phyloP scores from a whole-genome alignment of 345 rosid species.

The Durio zibethinus region DNA sequence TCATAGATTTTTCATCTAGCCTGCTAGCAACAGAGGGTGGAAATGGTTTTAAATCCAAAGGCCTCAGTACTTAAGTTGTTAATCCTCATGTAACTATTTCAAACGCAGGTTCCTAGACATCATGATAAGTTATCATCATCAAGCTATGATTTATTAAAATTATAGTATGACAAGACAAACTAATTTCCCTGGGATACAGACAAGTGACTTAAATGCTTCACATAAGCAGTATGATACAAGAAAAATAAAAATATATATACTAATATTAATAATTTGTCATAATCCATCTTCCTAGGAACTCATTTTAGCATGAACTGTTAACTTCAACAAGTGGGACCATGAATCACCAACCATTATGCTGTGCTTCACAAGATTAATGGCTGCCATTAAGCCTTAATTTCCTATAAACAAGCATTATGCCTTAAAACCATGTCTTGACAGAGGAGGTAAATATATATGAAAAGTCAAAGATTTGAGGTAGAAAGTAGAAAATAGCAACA shows the following conservation, averaged over 20 bases:
- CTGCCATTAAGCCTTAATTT: not conserved
- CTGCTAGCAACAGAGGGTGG: not conserved
- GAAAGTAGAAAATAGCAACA: slow-evolving; percentile 2
- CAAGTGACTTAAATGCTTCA: not conserved
- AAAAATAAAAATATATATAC: not conserved
- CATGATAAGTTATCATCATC: not conserved
- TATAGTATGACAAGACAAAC: not conserved
- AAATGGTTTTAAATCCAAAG: not conserved
- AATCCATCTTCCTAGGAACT: slow-evolving; percentile 1
- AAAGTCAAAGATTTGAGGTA: not conserved
- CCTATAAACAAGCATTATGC: not conserved
- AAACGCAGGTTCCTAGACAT: not conserved
- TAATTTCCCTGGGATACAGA: not conserved
- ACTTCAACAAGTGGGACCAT: not conserved
- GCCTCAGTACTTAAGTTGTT: not conserved
- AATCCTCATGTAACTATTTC: not conserved
- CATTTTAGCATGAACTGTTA: not conserved
- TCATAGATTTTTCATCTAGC: slow-evolving; percentile 1
- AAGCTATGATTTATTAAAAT: not conserved
- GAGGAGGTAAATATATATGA: not conserved
- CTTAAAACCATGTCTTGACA: not conserved
- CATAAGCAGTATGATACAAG: not conserved
- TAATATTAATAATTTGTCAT: not conserved
- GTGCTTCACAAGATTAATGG: not conserved
- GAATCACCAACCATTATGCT: not conserved